These are phyloP conservation scores for Phytophthora quininea DNA, from an alignment of 352 stramenopile genomes.

Conservation along the genomic window DNA sequence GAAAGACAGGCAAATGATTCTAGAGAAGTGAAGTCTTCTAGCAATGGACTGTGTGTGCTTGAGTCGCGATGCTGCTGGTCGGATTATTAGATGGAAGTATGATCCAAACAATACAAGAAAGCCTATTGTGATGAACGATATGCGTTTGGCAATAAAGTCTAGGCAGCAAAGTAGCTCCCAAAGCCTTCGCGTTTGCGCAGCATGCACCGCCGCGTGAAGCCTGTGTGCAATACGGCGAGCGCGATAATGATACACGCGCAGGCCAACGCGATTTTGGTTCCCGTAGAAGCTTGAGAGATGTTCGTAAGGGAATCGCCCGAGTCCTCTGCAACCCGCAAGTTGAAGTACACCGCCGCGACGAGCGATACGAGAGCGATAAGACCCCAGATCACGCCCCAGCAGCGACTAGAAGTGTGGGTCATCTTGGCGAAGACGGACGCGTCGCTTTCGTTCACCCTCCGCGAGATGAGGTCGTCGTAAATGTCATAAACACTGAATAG, in stretches of 20 bases:
- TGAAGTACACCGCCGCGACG: conserved; percentile 83
- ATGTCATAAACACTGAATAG: conserved; percentile 93
- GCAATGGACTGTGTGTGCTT: too few relatives aligned
- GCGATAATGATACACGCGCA: conserved; percentile 52
- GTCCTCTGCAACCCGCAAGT: conserved; percentile 75
- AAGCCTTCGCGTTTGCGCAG: conserved; percentile 50
- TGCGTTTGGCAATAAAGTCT: conserved; percentile 1
- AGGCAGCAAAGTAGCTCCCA: conserved; percentile 41
- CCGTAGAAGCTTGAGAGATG: conserved; percentile 57
- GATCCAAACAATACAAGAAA: too few relatives aligned
- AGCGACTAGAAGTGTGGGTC: conserved; percentile 90
- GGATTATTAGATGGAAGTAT: too few relatives aligned
- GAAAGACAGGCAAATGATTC: conserved; percentile 14
- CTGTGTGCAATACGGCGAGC: conserved; percentile 68
- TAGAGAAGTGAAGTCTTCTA: conserved; percentile 1
- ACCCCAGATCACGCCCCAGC: conserved; percentile 90
- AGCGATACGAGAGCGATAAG: conserved; percentile 80
- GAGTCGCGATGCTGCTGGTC: too few relatives aligned
- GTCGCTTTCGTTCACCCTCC: conserved; percentile 87
- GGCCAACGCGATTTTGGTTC: conserved; percentile 67
- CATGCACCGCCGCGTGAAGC: conserved; percentile 76
- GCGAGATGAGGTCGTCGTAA: conserved; percentile 91
- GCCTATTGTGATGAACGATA: too few relatives aligned
- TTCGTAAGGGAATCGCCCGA: conserved; percentile 47
- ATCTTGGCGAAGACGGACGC: conserved; percentile 90